A percentile compares a stretch with the other conserved stretches of the same genome.
Conservation (phyloP, 768 basidiomycete genomes). For the Podaxis sp. region DNA sequence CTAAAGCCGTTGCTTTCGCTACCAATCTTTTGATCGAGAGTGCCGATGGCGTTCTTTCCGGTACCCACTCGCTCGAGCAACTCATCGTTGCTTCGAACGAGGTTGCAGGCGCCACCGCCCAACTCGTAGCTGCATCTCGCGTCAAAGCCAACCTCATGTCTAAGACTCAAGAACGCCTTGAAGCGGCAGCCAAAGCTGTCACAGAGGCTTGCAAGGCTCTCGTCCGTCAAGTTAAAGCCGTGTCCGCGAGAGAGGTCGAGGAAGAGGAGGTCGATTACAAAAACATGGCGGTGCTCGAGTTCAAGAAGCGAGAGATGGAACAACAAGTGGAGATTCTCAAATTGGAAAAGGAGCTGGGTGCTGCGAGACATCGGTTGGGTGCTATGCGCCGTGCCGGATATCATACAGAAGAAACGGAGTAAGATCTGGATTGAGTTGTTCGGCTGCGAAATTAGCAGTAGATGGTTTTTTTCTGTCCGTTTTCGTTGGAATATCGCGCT, state of each 20-base stretch:
- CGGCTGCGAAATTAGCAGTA: not conserved
- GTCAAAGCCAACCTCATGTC: constrained; percentile 99
- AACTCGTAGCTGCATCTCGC: constrained; percentile 96
- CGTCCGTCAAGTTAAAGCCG: constrained; percentile 93
- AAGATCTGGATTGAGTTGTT: constrained; percentile 12
- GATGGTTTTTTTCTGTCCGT: not conserved
- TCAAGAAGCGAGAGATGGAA: constrained; percentile 98
- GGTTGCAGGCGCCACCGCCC: constrained; percentile 94
- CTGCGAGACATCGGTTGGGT: constrained; percentile 77
- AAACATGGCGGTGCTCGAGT: constrained; percentile 91
- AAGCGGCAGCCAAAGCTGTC: constrained; percentile 95
- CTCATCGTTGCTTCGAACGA: constrained; percentile 99
- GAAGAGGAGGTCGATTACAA: constrained; percentile 87
- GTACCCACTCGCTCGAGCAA: constrained; percentile 96
- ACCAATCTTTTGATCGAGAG: constrained; percentile 95
- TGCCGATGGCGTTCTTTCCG: constrained; percentile 95
- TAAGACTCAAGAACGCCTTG: constrained; percentile 95
- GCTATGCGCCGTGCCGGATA: constrained; percentile 89
- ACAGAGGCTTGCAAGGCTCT: constrained; percentile 97
- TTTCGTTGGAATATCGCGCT: not conserved
- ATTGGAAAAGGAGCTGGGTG: constrained; percentile 93
- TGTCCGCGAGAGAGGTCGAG: constrained; percentile 79
- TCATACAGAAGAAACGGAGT: constrained; percentile 83
- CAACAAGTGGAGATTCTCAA: constrained; percentile 98
- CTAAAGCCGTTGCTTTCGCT: constrained; percentile 96